Evolutionary conservation across 495 filamentous ascomycete species (phyloP).

Genomic region (Penicillium atrosanguineum): DNA sequence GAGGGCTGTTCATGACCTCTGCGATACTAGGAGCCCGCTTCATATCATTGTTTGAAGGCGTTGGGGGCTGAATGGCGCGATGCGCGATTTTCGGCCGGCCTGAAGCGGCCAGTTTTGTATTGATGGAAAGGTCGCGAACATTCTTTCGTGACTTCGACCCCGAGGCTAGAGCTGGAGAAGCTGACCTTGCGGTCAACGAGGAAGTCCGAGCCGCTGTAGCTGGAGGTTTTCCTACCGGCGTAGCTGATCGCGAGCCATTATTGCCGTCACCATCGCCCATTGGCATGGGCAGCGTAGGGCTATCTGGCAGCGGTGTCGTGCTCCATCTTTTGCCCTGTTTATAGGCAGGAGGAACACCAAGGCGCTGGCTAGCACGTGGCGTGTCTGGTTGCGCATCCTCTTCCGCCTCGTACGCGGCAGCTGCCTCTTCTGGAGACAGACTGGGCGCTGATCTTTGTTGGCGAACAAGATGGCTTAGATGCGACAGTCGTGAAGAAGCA

Average conservation of each 20-base stretch:
- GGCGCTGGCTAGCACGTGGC: constrained; percentile 17
- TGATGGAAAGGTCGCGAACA: constrained; percentile 43
- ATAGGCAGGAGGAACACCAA: constrained; percentile 38
- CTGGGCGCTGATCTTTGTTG: constrained; percentile 35
- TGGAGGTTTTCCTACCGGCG: constrained; percentile 6
- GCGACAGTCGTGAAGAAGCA: constrained; percentile 1
- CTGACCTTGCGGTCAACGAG: constrained; percentile 13
- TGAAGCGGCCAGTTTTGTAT: constrained; percentile 36
- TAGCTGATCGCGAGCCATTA: constrained; percentile 1
- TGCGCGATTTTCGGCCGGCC: constrained; percentile 37
- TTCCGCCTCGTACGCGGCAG: constrained; percentile 4
- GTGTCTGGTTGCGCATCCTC: neutral
- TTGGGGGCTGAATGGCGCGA: constrained; percentile 42
- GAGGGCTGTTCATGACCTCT: constrained; percentile 45
- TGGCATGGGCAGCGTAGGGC: constrained; percentile 36
- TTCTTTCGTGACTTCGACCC: constrained; percentile 34
- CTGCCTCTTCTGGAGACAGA: constrained; percentile 21
- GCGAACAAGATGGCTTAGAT: constrained; percentile 15
- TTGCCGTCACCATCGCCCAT: constrained; percentile 6
- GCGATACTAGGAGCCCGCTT: constrained; percentile 40
- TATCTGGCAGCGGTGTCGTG: constrained; percentile 40
- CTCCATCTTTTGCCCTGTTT: constrained; percentile 40
- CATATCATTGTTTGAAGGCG: constrained; percentile 27
- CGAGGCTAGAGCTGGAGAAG: constrained; percentile 17
- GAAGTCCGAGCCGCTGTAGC: constrained; percentile 11